Conservation (phyloP, 257 asterid species). For the Thymus quinquecostatus region DNA sequence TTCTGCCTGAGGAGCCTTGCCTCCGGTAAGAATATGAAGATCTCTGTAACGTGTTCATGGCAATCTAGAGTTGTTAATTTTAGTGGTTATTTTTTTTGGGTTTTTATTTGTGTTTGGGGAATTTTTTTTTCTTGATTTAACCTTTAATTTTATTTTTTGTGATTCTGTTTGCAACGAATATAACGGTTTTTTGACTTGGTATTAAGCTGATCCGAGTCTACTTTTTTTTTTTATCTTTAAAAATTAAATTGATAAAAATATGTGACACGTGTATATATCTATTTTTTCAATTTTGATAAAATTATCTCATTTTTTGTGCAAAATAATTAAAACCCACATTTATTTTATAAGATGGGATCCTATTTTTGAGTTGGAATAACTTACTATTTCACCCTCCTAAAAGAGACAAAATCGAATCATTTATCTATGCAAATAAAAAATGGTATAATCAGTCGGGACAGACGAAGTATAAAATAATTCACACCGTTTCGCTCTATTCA, state of each 20-base stretch:
- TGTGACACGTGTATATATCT: too few relatives aligned
- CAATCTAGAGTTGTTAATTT: background rate
- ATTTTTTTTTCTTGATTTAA: background rate
- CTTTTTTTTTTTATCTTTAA: too few relatives aligned
- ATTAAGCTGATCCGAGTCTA: background rate
- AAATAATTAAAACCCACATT: too few relatives aligned
- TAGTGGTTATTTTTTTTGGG: background rate
- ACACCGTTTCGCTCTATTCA: background rate
- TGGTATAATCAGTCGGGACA: too few relatives aligned
- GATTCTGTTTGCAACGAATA: constrained; percentile 26
- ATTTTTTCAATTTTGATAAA: too few relatives aligned
- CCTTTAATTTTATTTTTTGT: background rate
- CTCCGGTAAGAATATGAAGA: constrained; percentile 69
- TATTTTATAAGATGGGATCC: too few relatives aligned
- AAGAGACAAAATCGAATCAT: too few relatives aligned
- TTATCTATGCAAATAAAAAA: too few relatives aligned
- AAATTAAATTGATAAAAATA: too few relatives aligned
- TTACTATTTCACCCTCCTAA: too few relatives aligned
- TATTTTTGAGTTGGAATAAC: too few relatives aligned
- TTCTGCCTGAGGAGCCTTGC: constrained; percentile 80
- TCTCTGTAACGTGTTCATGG: constrained; percentile 67
- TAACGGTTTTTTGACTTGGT: constrained; percentile 31
- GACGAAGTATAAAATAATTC: background rate
- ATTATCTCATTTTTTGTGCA: too few relatives aligned
- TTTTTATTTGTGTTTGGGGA: background rate